Conservation (phyloP, 2,329 filamentous ascomycete genomes). For the Ophiostoma quercus region DNA sequence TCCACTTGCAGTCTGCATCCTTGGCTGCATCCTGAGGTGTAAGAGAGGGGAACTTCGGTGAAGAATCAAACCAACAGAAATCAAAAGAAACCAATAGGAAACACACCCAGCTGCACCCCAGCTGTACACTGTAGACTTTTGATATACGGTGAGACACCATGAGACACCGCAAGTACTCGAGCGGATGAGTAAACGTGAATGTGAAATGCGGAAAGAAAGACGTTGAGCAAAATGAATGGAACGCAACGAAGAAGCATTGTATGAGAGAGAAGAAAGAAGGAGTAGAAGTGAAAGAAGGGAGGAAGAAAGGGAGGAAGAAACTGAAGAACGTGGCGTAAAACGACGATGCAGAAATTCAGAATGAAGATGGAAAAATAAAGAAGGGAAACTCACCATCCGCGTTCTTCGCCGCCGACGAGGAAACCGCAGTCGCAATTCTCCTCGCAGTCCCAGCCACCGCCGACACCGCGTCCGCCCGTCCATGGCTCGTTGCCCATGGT, state of each 20-base stretch:
- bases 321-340: not conserved
- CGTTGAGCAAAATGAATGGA: not conserved
- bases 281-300: not conserved
- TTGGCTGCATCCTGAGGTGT: constrained; percentile 7
- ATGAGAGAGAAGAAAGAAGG: not conserved
- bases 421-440: constrained; percentile 58
- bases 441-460: constrained; percentile 74
- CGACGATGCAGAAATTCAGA: not conserved
- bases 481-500: constrained; percentile 38
- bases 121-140: not conserved
- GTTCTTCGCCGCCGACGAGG: constrained; percentile 27
- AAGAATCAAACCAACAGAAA: constrained; percentile 6
- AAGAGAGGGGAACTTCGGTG: constrained; percentile 6
- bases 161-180: constrained; percentile 11
- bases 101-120: not conserved
- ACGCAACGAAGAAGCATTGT: not conserved
- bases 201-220: not conserved
- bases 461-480: constrained; percentile 56
- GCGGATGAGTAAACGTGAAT: not conserved
- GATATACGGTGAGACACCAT: not conserved
- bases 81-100: not conserved
- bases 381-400: constrained; percentile 28
- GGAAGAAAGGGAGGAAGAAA: not conserved
- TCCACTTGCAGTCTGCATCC: not conserved
- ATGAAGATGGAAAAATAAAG: not conserved